Percentiles rank a stretch among this genome's conserved stretches.
Conservation (phyloP, 192 early-diverging fungal genomes). For the Borealophlyctis nickersoniae region DNA sequence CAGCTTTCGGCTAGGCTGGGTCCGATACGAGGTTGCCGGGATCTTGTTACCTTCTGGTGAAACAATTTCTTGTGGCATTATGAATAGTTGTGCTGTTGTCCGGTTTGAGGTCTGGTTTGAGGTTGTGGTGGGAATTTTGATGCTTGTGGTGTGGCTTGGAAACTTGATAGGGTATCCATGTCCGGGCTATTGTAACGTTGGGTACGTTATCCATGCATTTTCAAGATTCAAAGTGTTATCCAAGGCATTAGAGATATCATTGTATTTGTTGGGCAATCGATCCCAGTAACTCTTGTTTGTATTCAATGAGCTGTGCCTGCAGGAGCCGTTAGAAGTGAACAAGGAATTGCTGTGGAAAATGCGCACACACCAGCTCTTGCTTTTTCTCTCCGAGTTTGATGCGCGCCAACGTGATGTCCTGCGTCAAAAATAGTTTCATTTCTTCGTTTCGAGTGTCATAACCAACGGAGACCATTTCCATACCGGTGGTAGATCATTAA, state of each 20-base stretch:
- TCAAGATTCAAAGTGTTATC: too few relatives aligned
- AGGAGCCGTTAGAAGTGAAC: not conserved
- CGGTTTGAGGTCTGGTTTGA: too few relatives aligned
- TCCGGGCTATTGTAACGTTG: too few relatives aligned
- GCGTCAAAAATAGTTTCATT: not conserved
- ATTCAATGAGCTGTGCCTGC: not conserved
- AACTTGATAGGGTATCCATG: too few relatives aligned
- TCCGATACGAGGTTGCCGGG: not conserved
- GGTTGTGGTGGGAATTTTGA: too few relatives aligned
- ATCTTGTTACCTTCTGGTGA: conserved; percentile 21
- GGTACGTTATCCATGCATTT: too few relatives aligned
- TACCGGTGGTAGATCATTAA: not conserved
- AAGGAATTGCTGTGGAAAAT: not conserved
- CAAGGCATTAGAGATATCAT: too few relatives aligned
- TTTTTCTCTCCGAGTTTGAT: not conserved
- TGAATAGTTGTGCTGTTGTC: too few relatives aligned
- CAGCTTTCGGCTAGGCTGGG: not conserved
- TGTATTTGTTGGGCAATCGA: not conserved
- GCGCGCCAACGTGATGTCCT: not conserved
- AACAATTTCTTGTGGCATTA: conserved; percentile 19
- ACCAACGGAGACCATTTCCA: not conserved
- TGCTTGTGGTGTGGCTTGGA: too few relatives aligned
- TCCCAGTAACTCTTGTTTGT: not conserved
- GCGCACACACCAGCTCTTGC: not conserved
- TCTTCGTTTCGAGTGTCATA: too few relatives aligned